These are phyloP conservation scores for Typha latifolia DNA, from an alignment of 176 grass and related monocot species.

Conservation along the genomic window DNA sequence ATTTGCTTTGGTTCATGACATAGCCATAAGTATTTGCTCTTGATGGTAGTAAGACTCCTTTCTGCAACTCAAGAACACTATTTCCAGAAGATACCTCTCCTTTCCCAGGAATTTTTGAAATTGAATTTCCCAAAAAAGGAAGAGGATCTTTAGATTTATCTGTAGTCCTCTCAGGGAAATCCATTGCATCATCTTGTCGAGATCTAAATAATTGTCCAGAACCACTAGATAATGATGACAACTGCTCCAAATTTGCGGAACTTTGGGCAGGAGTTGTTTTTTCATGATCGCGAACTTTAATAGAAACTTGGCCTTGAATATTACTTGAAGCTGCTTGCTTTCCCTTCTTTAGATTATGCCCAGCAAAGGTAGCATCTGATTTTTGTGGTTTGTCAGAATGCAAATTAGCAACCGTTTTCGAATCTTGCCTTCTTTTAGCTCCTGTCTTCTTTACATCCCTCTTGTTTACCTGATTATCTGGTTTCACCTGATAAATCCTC, in stretches of 20 bases:
- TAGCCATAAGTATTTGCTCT: slow-evolving; percentile 50
- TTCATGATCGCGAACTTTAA: slow-evolving; percentile 35
- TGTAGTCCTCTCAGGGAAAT: slow-evolving; percentile 39
- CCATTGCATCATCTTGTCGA: slow-evolving; percentile 31
- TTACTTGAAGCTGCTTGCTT: slow-evolving; percentile 53
- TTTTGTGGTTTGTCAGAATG: slow-evolving; percentile 59
- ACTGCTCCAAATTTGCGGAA: slow-evolving; percentile 24
- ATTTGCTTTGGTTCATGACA: slow-evolving; percentile 67
- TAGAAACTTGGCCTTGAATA: slow-evolving; percentile 37
- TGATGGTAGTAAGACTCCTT: slow-evolving; percentile 38
- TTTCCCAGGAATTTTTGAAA: slow-evolving; percentile 61
- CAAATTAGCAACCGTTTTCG: slow-evolving; percentile 47
- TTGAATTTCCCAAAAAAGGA: slow-evolving; percentile 41
- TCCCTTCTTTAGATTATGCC: slow-evolving; percentile 59
- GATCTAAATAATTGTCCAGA: slow-evolving; percentile 34
- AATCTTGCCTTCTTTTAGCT: slow-evolving; percentile 70
- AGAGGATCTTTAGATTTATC: slow-evolving; percentile 43
- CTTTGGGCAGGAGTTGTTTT: slow-evolving; percentile 48
- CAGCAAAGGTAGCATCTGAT: slow-evolving; percentile 53
- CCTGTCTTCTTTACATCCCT: slow-evolving; percentile 29
- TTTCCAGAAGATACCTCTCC: slow-evolving; percentile 34
- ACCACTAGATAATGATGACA: slow-evolving; percentile 37
- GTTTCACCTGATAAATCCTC: slow-evolving; percentile 58
- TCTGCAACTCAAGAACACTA: slow-evolving; percentile 55
- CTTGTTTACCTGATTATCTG: slow-evolving; percentile 76